Base-by-base conservation (phyloP, 1,284 basidiomycete genomes). In the Leccinum subrobustum region DNA sequence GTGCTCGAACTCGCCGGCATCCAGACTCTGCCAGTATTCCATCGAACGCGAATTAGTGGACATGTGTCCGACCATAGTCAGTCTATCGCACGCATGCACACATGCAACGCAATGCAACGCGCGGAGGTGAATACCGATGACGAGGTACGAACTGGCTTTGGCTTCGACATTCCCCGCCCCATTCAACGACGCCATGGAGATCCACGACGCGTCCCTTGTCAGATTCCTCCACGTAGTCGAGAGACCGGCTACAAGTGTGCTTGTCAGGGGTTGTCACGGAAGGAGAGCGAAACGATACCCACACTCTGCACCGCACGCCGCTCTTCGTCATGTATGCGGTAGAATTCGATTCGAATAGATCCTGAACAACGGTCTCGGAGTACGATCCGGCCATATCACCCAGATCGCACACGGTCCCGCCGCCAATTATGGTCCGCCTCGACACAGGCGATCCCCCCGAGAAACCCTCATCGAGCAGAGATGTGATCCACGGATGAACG, bases 81-180 rank as follows among this genome's bases (percentile, higher is more conserved):
- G 27, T 29, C 48, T n/a, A 51, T 18, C 4, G 18, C 11, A 1
- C 18, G 1, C 16, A 44, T 12, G n/a, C 18, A 44, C 42, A 44
- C 42, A 18, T 8, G 39, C n/a, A 18, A 39, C 16, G 37, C 16
- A 42, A 42, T 42, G 18, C 18, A 44, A 44, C 11, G 18, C 18
- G 11, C 3, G 11, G 11, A 6, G 42, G 39, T 42, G 9, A 18
- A 42, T 42, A 42, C 9, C 5, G 5, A 44, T 44, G 18, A 44
- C 42, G 18, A 44, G 14, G 44, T 35, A 55, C 63, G 12, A 12
- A 71, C 69, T 53, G 65, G 25, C 67, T 66, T 18, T 50, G 44
- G 14, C 50, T 51, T 39, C 59, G 37, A 27, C 18, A n/a, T 25
- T 63, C 2, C 23, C 3, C 3, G 4, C 57, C 56, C 3, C 33